Evolutionary conservation across 83 land plant genomes (phyloP).

Genomic region (Diphasiastrum complanatum): DNA sequence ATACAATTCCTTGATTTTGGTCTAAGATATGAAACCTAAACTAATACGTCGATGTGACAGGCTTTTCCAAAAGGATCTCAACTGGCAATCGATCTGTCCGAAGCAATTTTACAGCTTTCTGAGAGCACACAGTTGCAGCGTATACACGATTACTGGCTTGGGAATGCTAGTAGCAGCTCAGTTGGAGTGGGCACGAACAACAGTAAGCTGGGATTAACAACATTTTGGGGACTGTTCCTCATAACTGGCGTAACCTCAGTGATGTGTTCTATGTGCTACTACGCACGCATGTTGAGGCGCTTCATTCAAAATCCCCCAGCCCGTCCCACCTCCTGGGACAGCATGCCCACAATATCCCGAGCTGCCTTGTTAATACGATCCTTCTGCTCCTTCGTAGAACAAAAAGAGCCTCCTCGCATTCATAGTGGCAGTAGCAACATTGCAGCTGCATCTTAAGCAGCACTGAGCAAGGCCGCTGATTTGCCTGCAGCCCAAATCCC

Average conservation of each 20-base stretch:
- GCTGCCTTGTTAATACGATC: neutral
- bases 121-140: neutral
- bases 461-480: too few relatives aligned
- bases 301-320: neutral
- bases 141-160: neutral
- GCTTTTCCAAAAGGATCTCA: neutral
- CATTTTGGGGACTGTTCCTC: slow-evolving; percentile 12
- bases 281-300: neutral
- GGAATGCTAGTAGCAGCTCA: too few relatives aligned
- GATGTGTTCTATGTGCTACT: neutral
- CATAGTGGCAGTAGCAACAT: too few relatives aligned
- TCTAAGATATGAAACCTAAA: too few relatives aligned
- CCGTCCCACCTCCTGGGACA: too few relatives aligned
- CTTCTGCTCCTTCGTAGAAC: neutral
- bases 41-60: too few relatives aligned
- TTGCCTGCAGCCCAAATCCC: too few relatives aligned
- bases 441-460: too few relatives aligned
- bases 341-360: too few relatives aligned
- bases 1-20: too few relatives aligned
- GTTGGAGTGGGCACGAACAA: neutral
- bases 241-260: slow-evolving; percentile 6
- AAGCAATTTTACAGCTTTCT: neutral
- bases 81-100: neutral
- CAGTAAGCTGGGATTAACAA: slow-evolving; percentile 2
- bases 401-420: too few relatives aligned